Base-by-base conservation (phyloP, 306 rosid species). In the Acacia acuminata region DNA sequence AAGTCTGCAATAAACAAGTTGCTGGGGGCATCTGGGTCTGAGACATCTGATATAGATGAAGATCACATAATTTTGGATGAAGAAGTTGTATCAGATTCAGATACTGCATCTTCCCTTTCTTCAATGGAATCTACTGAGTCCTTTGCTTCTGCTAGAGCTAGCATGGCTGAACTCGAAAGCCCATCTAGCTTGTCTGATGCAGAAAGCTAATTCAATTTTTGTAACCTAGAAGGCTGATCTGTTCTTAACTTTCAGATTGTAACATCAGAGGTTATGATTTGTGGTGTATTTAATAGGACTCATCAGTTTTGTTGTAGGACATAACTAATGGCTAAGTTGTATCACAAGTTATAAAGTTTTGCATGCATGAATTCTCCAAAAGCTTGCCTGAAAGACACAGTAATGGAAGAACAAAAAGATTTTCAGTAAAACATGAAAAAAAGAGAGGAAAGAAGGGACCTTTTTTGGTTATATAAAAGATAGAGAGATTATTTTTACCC, bases 151-250 rank as follows among this genome's bases (percentile, higher is more conserved):
- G 98, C 99, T 71, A 92, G 89, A 82, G 98, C 99, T 58, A 92
- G 89, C 87, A 94, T 92, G 97, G 99, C 91, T 48, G 99, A 96
- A 81, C 97, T 92, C 38, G 98, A 96, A 81, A 91, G 97, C 84
- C 99, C 94, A 4, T 82, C 85, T 17, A 87, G 88, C 86, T 85
- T 86, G 69, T 90, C 97, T 66, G 98, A 95, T 83, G 76, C 82
- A 71, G 92, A 85, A 61, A 87, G 43, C 76, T 89, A 82, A 87
- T 10, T 56, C 3, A 16, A 2, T 22, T 22, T 58, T 58, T 10
- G 10, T 19, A 56, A 58, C 65, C 4, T 58, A 17, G 24, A 32
- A 74, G 17, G 43, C 61, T 47, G 19, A 17, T 72, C n/a, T 71
- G 8, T 47, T 30, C 65, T 22, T 24, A 7, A 51, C 24, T 34